phyloP scores from a whole-genome alignment of 768 basidiomycete species.

The Trametes cingulata region DNA sequence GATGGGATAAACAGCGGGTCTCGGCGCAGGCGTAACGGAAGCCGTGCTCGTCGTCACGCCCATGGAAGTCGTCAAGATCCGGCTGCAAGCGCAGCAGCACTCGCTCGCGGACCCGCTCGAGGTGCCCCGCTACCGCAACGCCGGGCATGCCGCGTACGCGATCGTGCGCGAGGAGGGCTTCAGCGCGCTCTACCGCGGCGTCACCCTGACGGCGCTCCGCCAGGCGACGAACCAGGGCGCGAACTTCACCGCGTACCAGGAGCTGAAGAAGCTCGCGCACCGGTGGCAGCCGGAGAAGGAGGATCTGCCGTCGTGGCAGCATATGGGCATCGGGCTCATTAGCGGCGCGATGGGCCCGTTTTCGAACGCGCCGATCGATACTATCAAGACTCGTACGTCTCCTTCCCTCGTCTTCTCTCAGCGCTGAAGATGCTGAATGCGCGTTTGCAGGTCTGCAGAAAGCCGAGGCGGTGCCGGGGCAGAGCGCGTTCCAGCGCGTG shows the following conservation, averaged over 20 bases:
- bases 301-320: conserved; percentile 92
- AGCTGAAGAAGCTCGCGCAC: conserved; percentile 85
- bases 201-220: conserved; percentile 87
- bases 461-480: conserved; percentile 68
- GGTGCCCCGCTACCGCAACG: conserved; percentile 91
- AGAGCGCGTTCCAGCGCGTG: conserved; percentile 79
- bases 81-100: conserved; percentile 96
- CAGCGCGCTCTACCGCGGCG: conserved; percentile 85
- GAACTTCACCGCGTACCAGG: conserved; percentile 98
- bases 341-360: conserved; percentile 99
- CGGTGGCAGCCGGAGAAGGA: conserved; percentile 72
- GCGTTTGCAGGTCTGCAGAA: conserved; percentile 73
- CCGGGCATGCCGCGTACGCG: conserved; percentile 93
- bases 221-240: conserved; percentile 99
- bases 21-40: conserved; percentile 95
- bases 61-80: conserved; percentile 99
- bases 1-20: conserved; percentile 60
- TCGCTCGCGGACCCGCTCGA: conserved; percentile 96
- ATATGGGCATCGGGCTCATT: conserved; percentile 92
- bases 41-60: conserved; percentile 94
- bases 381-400: conserved; percentile 87
- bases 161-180: conserved; percentile 93
- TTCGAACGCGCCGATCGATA: conserved; percentile 95
- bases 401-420: conserved; percentile 2
- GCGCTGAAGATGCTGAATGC: not conserved